A percentile compares a stretch with the other conserved stretches of the same genome.
Conservation (phyloP, 2,329 filamentous ascomycete species). For the Saccharata proteae region DNA sequence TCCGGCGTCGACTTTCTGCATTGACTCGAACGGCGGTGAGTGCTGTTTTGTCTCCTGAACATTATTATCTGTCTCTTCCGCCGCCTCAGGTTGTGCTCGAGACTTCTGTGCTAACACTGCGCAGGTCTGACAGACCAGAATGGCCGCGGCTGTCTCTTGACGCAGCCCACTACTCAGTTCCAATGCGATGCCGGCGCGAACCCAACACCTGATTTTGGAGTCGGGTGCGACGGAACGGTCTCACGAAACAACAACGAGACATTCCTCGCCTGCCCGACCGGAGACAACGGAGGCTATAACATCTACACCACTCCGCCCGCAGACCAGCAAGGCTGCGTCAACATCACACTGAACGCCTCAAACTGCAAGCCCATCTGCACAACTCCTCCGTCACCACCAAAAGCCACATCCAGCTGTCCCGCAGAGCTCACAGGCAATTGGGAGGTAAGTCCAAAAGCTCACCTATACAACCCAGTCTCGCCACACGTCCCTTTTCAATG, state of each 20-base stretch:
- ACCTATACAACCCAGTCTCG: not conserved
- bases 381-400: not conserved
- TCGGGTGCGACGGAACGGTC: slow-evolving; percentile 4
- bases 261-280: slow-evolving; percentile 2
- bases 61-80: not conserved
- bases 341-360: slow-evolving; percentile 1
- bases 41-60: not conserved
- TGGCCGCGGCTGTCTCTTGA: slow-evolving; percentile 3
- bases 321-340: not conserved
- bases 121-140: slow-evolving; percentile 5
- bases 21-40: not conserved
- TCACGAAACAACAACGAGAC: not conserved
- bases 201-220: not conserved
- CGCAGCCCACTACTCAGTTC: not conserved
- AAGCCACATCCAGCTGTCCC: slow-evolving; percentile 1
- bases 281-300: slow-evolving; percentile 4
- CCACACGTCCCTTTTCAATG: no score
- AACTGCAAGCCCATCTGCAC: not conserved
- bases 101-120: not conserved
- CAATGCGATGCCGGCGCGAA: slow-evolving; percentile 3
- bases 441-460: not conserved
- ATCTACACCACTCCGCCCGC: slow-evolving; percentile 1
- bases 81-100: not conserved
- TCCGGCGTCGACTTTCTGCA: not conserved
- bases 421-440: slow-evolving; percentile 1